phyloP scores from a whole-genome alignment of 2,329 filamentous ascomycete species.

The Penicillium sp. region DNA sequence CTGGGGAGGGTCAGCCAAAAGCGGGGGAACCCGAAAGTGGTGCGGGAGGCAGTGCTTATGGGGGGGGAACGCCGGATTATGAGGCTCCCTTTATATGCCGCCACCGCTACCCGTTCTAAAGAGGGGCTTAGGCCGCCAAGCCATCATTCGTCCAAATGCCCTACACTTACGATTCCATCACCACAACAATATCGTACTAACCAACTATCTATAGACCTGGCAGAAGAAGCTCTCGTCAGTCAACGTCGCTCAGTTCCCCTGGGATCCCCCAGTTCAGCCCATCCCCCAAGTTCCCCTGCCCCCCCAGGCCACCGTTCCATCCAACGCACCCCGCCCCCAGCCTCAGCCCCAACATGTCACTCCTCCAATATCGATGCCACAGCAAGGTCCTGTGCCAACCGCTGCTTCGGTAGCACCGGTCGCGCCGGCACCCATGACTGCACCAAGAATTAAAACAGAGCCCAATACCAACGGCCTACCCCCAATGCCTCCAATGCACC shows the following conservation, averaged over 20 bases:
- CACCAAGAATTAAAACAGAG: slow-evolving; percentile 57
- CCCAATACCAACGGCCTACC: slow-evolving; percentile 45
- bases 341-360: slow-evolving; percentile 41
- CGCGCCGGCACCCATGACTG: slow-evolving; percentile 31
- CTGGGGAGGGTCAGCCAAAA: slow-evolving; percentile 42
- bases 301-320: slow-evolving; percentile 44
- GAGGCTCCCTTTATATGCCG: slow-evolving; percentile 44
- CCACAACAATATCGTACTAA: slow-evolving; percentile 2
- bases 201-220: slow-evolving; percentile 69
- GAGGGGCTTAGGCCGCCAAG: slow-evolving; percentile 28
- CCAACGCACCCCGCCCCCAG: slow-evolving; percentile 46
- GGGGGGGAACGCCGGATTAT: slow-evolving; percentile 42
- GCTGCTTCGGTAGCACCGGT: slow-evolving; percentile 29
- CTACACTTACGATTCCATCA: slow-evolving; percentile 7
- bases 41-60: slow-evolving; percentile 41
- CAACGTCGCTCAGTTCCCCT: slow-evolving; percentile 85
- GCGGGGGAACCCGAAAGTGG: slow-evolving; percentile 32
- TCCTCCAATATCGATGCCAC: slow-evolving; percentile 36
- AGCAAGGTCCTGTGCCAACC: slow-evolving; percentile 34
- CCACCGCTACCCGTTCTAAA: slow-evolving; percentile 34
- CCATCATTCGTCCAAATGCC: slow-evolving; percentile 19
- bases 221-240: slow-evolving; percentile 85
- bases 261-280: slow-evolving; percentile 78
- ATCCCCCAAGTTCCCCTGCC: slow-evolving; percentile 43
- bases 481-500: slow-evolving; percentile 38